These are phyloP conservation scores for Pseudopithomyces chartarum DNA, from an alignment of 2,329 filamentous ascomycete species.

Conservation along the genomic window DNA sequence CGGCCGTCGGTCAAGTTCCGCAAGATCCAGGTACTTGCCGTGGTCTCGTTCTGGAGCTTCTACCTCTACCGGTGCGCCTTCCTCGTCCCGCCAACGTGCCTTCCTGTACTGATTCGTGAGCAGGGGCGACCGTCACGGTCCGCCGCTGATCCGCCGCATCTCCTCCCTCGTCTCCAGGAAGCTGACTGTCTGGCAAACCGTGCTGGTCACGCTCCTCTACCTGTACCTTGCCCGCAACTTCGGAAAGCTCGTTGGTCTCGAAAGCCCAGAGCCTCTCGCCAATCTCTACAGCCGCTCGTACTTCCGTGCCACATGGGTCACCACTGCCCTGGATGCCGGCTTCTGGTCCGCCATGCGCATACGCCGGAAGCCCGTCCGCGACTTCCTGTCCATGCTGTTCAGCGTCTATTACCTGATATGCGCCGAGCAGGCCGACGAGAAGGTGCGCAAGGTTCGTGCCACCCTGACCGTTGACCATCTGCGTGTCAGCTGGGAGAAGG, in stretches of 20 bases:
- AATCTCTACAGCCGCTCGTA: conserved; percentile 93
- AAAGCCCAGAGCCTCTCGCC: conserved; percentile 89
- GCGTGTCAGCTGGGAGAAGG: conserved; percentile 93
- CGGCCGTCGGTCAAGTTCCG: conserved; percentile 89
- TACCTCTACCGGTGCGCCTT: conserved; percentile 73
- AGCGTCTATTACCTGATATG: conserved; percentile 89
- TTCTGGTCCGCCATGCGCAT: conserved; percentile 99
- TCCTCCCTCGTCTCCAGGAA: conserved; percentile 72
- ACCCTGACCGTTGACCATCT: conserved; percentile 89
- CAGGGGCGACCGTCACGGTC: conserved; percentile 86
- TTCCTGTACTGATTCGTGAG: conserved; percentile 16
- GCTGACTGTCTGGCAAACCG: conserved; percentile 87
- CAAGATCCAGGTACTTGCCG: conserved; percentile 88
- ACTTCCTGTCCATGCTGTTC: conserved; percentile 82
- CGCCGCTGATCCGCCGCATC: conserved; percentile 72
- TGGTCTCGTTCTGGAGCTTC: conserved; percentile 87
- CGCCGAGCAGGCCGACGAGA: conserved; percentile 93
- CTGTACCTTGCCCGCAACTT: conserved; percentile 93
- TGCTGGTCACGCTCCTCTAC: conserved; percentile 85
- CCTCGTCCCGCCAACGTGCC: not conserved
- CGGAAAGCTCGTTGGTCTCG: conserved; percentile 86
- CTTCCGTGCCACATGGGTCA: conserved; percentile 95
- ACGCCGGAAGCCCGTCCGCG: conserved; percentile 75
- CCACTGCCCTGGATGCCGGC: conserved; percentile 91
- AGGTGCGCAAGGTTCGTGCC: conserved; percentile 87